These are phyloP conservation scores for Globisporangium nagaii DNA, from an alignment of 352 stramenopile genomes.

Conservation along the genomic window DNA sequence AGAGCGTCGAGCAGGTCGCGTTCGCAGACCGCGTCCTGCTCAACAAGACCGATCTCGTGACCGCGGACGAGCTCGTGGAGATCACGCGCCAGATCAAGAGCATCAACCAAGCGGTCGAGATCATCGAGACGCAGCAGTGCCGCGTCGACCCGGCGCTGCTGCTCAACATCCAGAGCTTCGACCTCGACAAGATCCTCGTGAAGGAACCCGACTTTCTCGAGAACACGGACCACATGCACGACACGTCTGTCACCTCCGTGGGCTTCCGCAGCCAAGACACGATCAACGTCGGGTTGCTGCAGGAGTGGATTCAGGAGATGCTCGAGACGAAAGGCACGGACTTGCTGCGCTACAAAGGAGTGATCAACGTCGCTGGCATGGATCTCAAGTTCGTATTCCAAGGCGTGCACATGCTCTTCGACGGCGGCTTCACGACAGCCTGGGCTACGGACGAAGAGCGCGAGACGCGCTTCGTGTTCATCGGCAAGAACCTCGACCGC, in stretches of 20 bases:
- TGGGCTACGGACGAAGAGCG: slow-evolving; percentile 80
- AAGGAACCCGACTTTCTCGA: slow-evolving; percentile 52
- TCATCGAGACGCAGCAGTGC: slow-evolving; percentile 47
- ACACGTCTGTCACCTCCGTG: slow-evolving; percentile 38
- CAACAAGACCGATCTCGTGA: slow-evolving; percentile 96
- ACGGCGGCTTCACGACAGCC: slow-evolving; percentile 80
- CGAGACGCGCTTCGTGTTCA: slow-evolving; percentile 94
- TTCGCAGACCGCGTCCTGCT: slow-evolving; percentile 96
- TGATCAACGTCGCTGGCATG: slow-evolving; percentile 90
- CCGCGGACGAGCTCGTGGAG: slow-evolving; percentile 49
- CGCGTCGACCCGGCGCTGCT: slow-evolving; percentile 30
- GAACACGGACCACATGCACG: slow-evolving; percentile 26
- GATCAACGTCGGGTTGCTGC: slow-evolving; percentile 90
- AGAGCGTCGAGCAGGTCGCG: slow-evolving; percentile 94
- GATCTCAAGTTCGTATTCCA: slow-evolving; percentile 95
- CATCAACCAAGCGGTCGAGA: slow-evolving; percentile 46
- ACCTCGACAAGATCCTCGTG: slow-evolving; percentile 42
- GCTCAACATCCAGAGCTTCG: slow-evolving; percentile 43
- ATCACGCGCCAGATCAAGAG: slow-evolving; percentile 25
- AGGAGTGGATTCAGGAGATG: slow-evolving; percentile 95
- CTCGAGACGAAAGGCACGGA: slow-evolving; percentile 85
- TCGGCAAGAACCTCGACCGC: slow-evolving; percentile 86
- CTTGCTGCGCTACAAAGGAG: slow-evolving; percentile 92
- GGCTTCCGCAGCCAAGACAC: slow-evolving; percentile 28
- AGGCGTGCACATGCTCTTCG: slow-evolving; percentile 95